Percentiles rank a stretch among this genome's conserved stretches.
Conservation (phyloP, 176 grass and related monocot genomes). For the Typha latifolia region DNA sequence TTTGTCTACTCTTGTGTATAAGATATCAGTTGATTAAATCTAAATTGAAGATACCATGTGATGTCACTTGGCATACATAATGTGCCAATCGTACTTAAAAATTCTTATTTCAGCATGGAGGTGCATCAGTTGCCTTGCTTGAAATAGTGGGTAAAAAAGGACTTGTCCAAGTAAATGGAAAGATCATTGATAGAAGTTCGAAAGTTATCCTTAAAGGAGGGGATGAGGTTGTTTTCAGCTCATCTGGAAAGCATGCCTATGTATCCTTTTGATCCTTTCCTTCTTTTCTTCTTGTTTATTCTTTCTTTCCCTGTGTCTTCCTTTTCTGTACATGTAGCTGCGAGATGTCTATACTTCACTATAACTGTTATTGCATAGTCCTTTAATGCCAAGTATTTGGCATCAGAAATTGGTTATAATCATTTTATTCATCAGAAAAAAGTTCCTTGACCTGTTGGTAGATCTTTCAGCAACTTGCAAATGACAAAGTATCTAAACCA, state of each 20-base stretch:
- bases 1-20: conserved; percentile 12
- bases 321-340: background rate
- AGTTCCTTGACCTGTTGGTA: conserved; percentile 34
- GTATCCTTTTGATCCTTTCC: conserved; percentile 55
- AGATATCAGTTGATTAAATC: conserved; percentile 3
- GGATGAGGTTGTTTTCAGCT: conserved; percentile 80
- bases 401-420: no score
- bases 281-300: conserved; percentile 9
- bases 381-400: no score
- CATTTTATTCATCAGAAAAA: conserved; percentile 22
- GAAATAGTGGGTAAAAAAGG: conserved; percentile 86
- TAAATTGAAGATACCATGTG: background rate
- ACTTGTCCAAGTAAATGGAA: conserved; percentile 73
- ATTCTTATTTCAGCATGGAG: conserved; percentile 27
- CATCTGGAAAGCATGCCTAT: conserved; percentile 75
- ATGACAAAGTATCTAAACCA: conserved; percentile 50
- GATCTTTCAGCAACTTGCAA: conserved; percentile 95
- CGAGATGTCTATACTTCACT: no score
- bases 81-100: background rate
- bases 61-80: no score
- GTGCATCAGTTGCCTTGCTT: conserved; percentile 39
- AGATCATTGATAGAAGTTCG: conserved; percentile 26
- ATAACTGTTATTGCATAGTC: no score
- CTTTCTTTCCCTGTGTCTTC: conserved; percentile 17
- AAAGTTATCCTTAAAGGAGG: conserved; percentile 72